Conservation (phyloP, 179 eudicot species). For the Drosera spatulata region DNA sequence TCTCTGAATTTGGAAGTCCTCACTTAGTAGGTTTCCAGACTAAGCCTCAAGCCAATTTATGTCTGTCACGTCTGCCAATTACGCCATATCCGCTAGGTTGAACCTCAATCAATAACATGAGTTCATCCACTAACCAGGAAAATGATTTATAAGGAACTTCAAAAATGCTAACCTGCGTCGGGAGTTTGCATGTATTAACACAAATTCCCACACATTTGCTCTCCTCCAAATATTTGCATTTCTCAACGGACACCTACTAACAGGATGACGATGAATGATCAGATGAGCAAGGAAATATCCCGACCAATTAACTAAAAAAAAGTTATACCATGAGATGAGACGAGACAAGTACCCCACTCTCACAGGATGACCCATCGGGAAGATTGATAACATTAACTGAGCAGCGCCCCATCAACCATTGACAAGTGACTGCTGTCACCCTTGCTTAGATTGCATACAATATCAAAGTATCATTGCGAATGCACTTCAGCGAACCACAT, state of each 20-base stretch:
- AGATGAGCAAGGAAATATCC: not conserved
- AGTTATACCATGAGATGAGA: not conserved
- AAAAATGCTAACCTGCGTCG: slow-evolving; percentile 63
- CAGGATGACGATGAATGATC: not conserved
- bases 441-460: slow-evolving; percentile 44
- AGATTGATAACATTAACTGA: slow-evolving; percentile 60
- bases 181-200: slow-evolving; percentile 87
- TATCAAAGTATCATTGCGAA: not conserved
- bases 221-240: slow-evolving; percentile 93
- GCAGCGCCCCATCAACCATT: slow-evolving; percentile 96
- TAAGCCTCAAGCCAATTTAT: not conserved
- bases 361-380: slow-evolving; percentile 58
- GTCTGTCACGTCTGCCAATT: not conserved
- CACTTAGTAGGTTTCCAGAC: not conserved
- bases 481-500: too few species aligned
- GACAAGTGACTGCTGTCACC: slow-evolving; percentile 84
- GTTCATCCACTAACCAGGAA: too few species aligned
- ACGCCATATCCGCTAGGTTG: not conserved
- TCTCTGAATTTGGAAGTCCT: not conserved
- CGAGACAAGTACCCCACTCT: slow-evolving; percentile 50
- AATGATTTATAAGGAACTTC: too few species aligned
- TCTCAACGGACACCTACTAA: slow-evolving; percentile 73
- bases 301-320: not conserved
- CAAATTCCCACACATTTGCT: slow-evolving; percentile 95
- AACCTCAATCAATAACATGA: too few species aligned